Evolutionary conservation across 345 rosid species (phyloP).

Genomic region (Nephelium lappaceum): DNA sequence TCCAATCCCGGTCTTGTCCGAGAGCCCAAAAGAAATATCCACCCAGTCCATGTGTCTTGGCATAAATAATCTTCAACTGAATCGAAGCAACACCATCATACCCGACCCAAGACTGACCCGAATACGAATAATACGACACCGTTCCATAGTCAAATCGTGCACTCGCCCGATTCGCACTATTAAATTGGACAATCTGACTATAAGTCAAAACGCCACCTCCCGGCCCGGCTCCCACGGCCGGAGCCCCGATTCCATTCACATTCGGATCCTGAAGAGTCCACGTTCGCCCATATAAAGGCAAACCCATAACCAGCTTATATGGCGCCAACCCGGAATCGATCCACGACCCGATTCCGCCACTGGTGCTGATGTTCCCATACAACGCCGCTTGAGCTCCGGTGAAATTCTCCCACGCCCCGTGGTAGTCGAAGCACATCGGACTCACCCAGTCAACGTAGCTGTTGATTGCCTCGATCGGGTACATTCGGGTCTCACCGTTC

Average conservation of each 20-base stretch:
- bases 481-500: slow-evolving; percentile 24
- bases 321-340: slow-evolving; percentile 34
- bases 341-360: slow-evolving; percentile 42
- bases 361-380: slow-evolving; percentile 40
- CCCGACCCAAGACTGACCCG: slow-evolving; percentile 40
- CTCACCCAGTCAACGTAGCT: slow-evolving; percentile 38
- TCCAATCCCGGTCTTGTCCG: slow-evolving; percentile 36
- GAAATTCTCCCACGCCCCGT: slow-evolving; percentile 42
- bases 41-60: slow-evolving; percentile 28
- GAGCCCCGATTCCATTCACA: slow-evolving; percentile 37
- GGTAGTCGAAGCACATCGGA: slow-evolving; percentile 44
- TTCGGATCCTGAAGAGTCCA: slow-evolving; percentile 44
- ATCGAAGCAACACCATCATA: slow-evolving; percentile 40
- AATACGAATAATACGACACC: slow-evolving; percentile 39
- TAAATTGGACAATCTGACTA: slow-evolving; percentile 28
- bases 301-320: slow-evolving; percentile 49
- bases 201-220: slow-evolving; percentile 32
- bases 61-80: slow-evolving; percentile 35
- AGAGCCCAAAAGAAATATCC: slow-evolving; percentile 56
- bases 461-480: slow-evolving; percentile 29
- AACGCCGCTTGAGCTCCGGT: slow-evolving; percentile 38
- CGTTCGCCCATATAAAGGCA: slow-evolving; percentile 44
- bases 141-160: slow-evolving; percentile 22
- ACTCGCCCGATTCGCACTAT: not conserved
- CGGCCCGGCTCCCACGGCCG: slow-evolving; percentile 32